phyloP scores from a whole-genome alignment of 1,139 yeast species.

The Hanseniaspora uvarum region DNA sequence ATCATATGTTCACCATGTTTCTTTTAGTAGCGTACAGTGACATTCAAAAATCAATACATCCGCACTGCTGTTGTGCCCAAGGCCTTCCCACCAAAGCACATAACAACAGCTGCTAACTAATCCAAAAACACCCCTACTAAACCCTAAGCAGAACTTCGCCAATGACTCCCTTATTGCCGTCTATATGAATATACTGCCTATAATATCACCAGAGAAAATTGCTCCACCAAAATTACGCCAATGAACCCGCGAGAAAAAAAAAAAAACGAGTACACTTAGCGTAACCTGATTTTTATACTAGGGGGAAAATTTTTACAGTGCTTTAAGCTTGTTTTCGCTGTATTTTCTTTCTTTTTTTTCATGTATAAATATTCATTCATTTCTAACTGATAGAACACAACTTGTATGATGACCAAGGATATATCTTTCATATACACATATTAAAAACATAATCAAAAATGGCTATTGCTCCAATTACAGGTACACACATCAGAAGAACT shows the following conservation, averaged over 20 bases:
- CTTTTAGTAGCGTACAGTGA: too few species aligned
- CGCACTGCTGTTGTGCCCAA: too few species aligned
- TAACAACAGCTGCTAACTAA: too few species aligned
- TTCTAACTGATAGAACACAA: background rate
- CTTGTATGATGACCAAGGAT: background rate
- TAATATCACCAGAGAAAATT: too few species aligned
- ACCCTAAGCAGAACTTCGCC: too few species aligned
- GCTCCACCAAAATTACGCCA: background rate
- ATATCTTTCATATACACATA: background rate
- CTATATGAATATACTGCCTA: too few species aligned
- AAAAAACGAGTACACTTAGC: background rate
- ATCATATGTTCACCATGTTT: too few species aligned
- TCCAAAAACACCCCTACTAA: too few species aligned
- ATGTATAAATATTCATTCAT: background rate
- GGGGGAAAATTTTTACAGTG: background rate
- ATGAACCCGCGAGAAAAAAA: background rate
- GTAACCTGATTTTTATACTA: background rate
- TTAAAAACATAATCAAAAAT: background rate
- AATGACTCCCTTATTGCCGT: too few species aligned
- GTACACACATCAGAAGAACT: constrained; percentile 72
- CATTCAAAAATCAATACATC: too few species aligned
- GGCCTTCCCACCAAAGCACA: too few species aligned
- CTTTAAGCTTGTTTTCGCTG: too few species aligned
- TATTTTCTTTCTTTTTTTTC: background rate
- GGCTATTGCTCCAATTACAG: constrained; percentile 83